Conservation (phyloP, 1,284 basidiomycete species). For the Ceratobasidium theobromae region DNA sequence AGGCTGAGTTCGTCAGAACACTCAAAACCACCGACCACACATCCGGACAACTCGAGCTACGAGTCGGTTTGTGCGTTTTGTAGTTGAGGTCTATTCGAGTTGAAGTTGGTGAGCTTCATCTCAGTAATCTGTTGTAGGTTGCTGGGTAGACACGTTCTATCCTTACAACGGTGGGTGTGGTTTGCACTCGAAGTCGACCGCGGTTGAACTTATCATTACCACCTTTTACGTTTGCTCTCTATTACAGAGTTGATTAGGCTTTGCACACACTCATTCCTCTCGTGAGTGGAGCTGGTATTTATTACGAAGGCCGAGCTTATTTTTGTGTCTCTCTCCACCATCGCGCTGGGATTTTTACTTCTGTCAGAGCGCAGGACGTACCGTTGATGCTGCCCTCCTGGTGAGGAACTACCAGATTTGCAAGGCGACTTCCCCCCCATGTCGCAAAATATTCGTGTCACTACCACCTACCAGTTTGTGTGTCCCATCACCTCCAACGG, state of each 20-base stretch:
- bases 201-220: neutral
- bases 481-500: slow-evolving; percentile 33
- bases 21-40: neutral
- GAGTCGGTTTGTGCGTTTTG: neutral
- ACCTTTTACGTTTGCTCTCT: neutral
- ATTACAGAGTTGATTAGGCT: slow-evolving; percentile 20
- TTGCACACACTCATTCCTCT: slow-evolving; percentile 16
- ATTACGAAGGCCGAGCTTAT: neutral
- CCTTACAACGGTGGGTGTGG: slow-evolving; percentile 11
- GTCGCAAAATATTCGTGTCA: slow-evolving; percentile 27
- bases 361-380: slow-evolving; percentile 28
- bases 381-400: slow-evolving; percentile 25
- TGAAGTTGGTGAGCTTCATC: neutral
- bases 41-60: neutral
- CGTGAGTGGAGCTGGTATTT: neutral
- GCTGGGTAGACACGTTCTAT: slow-evolving; percentile 13
- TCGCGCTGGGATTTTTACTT: neutral
- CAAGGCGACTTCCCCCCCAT: slow-evolving; percentile 11
- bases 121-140: slow-evolving; percentile 25
- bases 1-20: too few species aligned
- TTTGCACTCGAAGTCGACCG: neutral
- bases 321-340: neutral
- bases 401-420: slow-evolving; percentile 8
- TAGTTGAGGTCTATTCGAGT: neutral
- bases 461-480: slow-evolving; percentile 31